These are phyloP conservation scores for Pseudogymnoascus sp. DNA, from an alignment of 2,329 filamentous ascomycete species.

Conservation along the genomic window DNA sequence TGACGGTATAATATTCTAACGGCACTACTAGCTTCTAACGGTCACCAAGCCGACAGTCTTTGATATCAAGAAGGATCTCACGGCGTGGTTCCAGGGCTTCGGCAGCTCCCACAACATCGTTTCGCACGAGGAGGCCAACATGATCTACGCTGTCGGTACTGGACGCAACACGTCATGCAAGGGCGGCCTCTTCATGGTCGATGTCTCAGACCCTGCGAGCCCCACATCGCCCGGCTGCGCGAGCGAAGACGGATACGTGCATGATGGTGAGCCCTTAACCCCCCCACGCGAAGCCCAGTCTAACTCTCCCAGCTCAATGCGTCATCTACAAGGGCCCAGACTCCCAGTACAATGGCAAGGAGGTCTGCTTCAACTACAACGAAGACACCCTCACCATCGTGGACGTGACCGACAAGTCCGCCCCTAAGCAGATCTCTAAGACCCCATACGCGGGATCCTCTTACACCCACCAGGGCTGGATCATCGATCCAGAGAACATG, in stretches of 20 bases:
- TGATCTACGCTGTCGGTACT: slow-evolving; percentile 31
- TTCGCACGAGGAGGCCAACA: slow-evolving; percentile 32
- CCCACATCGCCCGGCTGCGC: slow-evolving; percentile 41
- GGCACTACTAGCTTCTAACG: neutral
- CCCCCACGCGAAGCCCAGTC: neutral
- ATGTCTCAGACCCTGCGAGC: slow-evolving; percentile 40
- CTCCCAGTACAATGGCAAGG: slow-evolving; percentile 16
- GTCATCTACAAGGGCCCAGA: slow-evolving; percentile 20
- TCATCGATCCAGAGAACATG: slow-evolving; percentile 31
- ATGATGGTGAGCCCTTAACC: slow-evolving; percentile 8
- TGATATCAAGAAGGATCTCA: slow-evolving; percentile 31
- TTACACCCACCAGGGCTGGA: slow-evolving; percentile 45
- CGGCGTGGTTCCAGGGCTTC: slow-evolving; percentile 29
- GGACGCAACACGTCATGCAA: slow-evolving; percentile 31
- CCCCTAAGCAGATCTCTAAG: slow-evolving; percentile 36
- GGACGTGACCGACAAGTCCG: slow-evolving; percentile 38
- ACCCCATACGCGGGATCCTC: slow-evolving; percentile 43
- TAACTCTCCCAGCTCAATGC: slow-evolving; percentile 12
- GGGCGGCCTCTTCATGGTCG: slow-evolving; percentile 43
- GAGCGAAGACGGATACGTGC: slow-evolving; percentile 34
- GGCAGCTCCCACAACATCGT: slow-evolving; percentile 38
- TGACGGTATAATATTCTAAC: neutral
- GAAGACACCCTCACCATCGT: slow-evolving; percentile 36
- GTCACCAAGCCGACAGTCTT: slow-evolving; percentile 30
- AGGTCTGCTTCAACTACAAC: slow-evolving; percentile 22